These are phyloP conservation scores for Daldinia loculata DNA, from an alignment of 495 filamentous ascomycete species.

Conservation along the genomic window DNA sequence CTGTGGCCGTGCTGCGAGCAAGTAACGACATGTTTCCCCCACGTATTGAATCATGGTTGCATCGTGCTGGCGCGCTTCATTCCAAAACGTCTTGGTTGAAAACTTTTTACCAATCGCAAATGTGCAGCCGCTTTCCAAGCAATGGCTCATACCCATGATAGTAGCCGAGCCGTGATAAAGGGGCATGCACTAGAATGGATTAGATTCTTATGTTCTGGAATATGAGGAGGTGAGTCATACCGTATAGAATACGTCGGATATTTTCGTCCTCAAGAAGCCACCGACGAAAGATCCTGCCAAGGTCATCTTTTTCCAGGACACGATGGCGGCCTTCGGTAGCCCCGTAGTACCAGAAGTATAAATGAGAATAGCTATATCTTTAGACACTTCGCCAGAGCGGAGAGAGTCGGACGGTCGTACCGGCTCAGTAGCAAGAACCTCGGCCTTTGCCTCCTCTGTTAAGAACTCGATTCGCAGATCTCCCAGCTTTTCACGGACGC, in stretches of 20 bases:
- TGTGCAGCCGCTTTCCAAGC: conserved; percentile 68
- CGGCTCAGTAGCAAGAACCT: conserved; percentile 64
- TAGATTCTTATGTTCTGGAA: neutral
- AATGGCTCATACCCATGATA: conserved; percentile 71
- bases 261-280: conserved; percentile 65
- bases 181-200: conserved; percentile 76
- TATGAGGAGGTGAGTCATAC: conserved; percentile 51
- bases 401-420: conserved; percentile 70
- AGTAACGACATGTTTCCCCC: conserved; percentile 92
- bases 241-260: conserved; percentile 81
- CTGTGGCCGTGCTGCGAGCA: conserved; percentile 75
- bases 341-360: conserved; percentile 92
- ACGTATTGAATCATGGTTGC: conserved; percentile 94
- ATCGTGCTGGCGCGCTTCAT: conserved; percentile 73
- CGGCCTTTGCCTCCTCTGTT: conserved; percentile 67
- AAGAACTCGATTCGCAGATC: conserved; percentile 69
- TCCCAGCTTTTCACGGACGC: conserved; percentile 52
- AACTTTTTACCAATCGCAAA: conserved; percentile 82
- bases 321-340: conserved; percentile 87
- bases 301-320: conserved; percentile 76
- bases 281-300: conserved; percentile 62
- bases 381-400: conserved; percentile 59
- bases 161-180: conserved; percentile 90
- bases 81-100: conserved; percentile 83
- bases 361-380: conserved; percentile 77